Conservation (phyloP, 1,284 basidiomycete species). For the Lentinus polychrous region DNA sequence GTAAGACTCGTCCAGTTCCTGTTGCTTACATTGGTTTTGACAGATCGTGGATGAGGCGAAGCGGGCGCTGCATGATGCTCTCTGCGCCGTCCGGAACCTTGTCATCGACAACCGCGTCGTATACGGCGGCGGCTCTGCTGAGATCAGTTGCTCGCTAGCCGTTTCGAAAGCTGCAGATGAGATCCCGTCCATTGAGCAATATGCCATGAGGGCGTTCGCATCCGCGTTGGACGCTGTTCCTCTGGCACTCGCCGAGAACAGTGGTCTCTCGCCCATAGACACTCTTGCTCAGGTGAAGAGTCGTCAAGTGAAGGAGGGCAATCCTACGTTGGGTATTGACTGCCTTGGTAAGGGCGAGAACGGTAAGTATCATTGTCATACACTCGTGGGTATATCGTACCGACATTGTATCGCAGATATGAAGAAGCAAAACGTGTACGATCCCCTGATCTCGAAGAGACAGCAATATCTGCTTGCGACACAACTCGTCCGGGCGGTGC, state of each 20-base stretch:
- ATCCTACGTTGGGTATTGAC: slow-evolving; percentile 88
- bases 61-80: slow-evolving; percentile 93
- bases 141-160: slow-evolving; percentile 92
- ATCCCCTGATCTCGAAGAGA: slow-evolving; percentile 94
- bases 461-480: slow-evolving; percentile 98
- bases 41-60: slow-evolving; percentile 99
- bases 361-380: slow-evolving; percentile 44
- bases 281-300: slow-evolving; percentile 94
- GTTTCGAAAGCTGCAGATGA: slow-evolving; percentile 94
- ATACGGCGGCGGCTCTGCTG: slow-evolving; percentile 96
- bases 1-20: not conserved
- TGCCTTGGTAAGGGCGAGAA: slow-evolving; percentile 84
- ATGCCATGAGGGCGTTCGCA: slow-evolving; percentile 97
- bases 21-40: not conserved
- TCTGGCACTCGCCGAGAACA: slow-evolving; percentile 95
- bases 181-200: slow-evolving; percentile 98
- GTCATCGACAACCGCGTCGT: slow-evolving; percentile 96
- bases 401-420: slow-evolving; percentile 59
- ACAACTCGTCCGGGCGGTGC: slow-evolving; percentile 73
- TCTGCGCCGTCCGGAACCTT: slow-evolving; percentile 95
- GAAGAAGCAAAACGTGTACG: slow-evolving; percentile 96
- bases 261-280: slow-evolving; percentile 93
- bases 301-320: slow-evolving; percentile 84
- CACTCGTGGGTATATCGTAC: not conserved
- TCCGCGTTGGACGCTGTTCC: slow-evolving; percentile 92